These are phyloP conservation scores for Aspergillus campestris DNA, from an alignment of 495 filamentous ascomycete species.

Conservation along the genomic window DNA sequence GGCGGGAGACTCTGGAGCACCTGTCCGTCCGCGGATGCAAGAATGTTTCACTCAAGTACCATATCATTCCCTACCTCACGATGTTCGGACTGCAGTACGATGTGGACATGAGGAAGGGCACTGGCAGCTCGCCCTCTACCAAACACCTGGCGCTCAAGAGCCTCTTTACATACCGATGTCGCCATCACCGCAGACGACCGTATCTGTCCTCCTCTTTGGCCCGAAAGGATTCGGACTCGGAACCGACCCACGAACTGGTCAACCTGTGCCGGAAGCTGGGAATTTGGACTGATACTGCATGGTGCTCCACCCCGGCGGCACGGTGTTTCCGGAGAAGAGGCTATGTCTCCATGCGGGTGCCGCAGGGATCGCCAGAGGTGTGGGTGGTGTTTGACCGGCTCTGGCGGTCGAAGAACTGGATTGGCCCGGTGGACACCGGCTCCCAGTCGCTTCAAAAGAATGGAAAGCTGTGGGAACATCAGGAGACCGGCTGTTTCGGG, in stretches of 20 bases:
- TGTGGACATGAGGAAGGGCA: conserved; percentile 31
- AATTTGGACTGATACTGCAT: conserved; percentile 58
- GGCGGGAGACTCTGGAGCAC: conserved; percentile 46
- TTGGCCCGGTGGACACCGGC: conserved; percentile 33
- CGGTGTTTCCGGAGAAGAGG: conserved; percentile 49
- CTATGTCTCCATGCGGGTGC: conserved; percentile 48
- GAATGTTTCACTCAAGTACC: conserved; percentile 58
- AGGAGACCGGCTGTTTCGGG: conserved; percentile 45
- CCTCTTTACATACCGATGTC: conserved; percentile 53
- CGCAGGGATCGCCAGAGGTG: conserved; percentile 44
- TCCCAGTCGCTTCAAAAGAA: conserved; percentile 18
- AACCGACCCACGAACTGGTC: conserved; percentile 56
- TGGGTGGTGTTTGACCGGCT: conserved; percentile 59
- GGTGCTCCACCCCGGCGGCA: conserved; percentile 53
- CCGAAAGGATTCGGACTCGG: conserved; percentile 52
- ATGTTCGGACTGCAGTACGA: conserved; percentile 41
- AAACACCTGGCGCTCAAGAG: conserved; percentile 47
- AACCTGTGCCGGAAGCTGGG: conserved; percentile 50
- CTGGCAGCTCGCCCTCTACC: conserved; percentile 23
- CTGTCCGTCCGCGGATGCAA: conserved; percentile 56
- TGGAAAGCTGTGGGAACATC: conserved; percentile 52
- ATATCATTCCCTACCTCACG: conserved; percentile 50
- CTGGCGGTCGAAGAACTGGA: conserved; percentile 53
- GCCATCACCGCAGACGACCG: conserved; percentile 51
- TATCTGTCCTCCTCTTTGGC: conserved; percentile 48